These are phyloP conservation scores for Ceratobasidium sp. DNA, from an alignment of 1,284 basidiomycete species.

Conservation along the genomic window DNA sequence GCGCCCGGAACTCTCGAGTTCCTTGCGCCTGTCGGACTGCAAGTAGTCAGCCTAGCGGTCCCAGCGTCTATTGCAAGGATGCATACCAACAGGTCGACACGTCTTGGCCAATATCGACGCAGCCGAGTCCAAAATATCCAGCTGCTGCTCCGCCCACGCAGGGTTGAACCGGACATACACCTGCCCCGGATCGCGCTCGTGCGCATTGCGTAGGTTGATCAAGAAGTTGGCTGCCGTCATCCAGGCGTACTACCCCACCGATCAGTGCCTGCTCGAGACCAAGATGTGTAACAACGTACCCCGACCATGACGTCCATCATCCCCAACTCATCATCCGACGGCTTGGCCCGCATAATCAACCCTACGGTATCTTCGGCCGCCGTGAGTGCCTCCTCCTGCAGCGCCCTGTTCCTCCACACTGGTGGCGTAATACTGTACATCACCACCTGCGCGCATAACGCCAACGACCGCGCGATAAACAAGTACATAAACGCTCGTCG, in stretches of 20 bases:
- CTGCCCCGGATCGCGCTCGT: neutral
- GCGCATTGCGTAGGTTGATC: slow-evolving; percentile 28
- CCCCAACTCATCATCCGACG: slow-evolving; percentile 30
- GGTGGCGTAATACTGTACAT: slow-evolving; percentile 29
- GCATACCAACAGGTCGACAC: slow-evolving; percentile 29
- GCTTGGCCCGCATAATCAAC: slow-evolving; percentile 1
- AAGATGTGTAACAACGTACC: neutral
- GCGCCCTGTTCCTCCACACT: neutral
- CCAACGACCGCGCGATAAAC: slow-evolving; percentile 37
- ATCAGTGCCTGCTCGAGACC: neutral
- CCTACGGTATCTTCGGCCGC: slow-evolving; percentile 16
- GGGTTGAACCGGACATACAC: neutral
- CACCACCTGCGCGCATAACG: slow-evolving; percentile 16
- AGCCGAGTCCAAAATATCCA: slow-evolving; percentile 24
- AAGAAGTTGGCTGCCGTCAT: slow-evolving; percentile 40
- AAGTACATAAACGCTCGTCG: slow-evolving; percentile 28
- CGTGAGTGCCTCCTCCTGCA: slow-evolving; percentile 1
- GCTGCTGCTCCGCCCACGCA: slow-evolving; percentile 8
- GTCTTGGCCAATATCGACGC: neutral
- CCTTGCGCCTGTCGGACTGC: slow-evolving; percentile 32
- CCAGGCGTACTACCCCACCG: slow-evolving; percentile 19
- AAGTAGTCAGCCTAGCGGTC: neutral
- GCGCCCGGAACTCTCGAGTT: slow-evolving; percentile 22
- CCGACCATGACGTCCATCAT: slow-evolving; percentile 42
- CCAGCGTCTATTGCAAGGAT: neutral